Evolutionary conservation across 305 asterid species (phyloP).

Genomic region (Caryopteris hybrid): DNA sequence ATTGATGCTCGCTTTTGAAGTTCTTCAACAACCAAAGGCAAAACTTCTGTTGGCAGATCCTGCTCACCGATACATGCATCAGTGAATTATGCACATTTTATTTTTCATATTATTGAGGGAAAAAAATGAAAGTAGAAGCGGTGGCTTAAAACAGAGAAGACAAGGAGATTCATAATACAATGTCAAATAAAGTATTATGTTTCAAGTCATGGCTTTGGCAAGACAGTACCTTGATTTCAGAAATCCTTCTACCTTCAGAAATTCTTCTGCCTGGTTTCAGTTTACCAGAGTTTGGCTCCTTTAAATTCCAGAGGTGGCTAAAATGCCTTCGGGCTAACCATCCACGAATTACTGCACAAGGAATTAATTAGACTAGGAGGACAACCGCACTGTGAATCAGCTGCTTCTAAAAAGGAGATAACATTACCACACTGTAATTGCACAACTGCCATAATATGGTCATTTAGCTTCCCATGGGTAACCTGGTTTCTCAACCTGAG

Average conservation of each 20-base stretch:
- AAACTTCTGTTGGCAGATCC: slow-evolving; percentile 51
- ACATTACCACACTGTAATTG: slow-evolving; percentile 53
- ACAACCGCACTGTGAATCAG: background rate
- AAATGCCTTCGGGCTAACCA: slow-evolving; percentile 65
- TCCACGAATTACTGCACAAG: slow-evolving; percentile 77
- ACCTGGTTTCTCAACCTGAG: slow-evolving; percentile 29
- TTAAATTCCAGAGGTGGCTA: slow-evolving; percentile 34
- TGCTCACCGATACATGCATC: slow-evolving; percentile 27
- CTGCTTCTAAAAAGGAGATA: slow-evolving; percentile 11
- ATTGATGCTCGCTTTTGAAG: slow-evolving; percentile 50
- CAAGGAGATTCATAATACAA: background rate
- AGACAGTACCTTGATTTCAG: slow-evolving; percentile 66
- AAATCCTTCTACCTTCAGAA: slow-evolving; percentile 39
- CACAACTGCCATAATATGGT: slow-evolving; percentile 49
- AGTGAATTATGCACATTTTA: background rate
- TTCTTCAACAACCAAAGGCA: slow-evolving; percentile 58
- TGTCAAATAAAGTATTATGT: background rate
- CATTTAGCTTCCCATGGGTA: slow-evolving; percentile 34
- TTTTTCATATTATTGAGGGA: background rate
- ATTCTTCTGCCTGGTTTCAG: slow-evolving; percentile 38
- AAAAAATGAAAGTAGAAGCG: background rate
- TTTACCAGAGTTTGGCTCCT: slow-evolving; percentile 28
- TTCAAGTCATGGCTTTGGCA: slow-evolving; percentile 7
- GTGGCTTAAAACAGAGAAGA: background rate
- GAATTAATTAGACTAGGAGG: slow-evolving; percentile 8